Percentiles rank a stretch among this genome's conserved stretches.
Evolutionary conservation across 2,329 filamentous ascomycete species (phyloP).

Genomic region (Colletotrichum zoysiae): DNA sequence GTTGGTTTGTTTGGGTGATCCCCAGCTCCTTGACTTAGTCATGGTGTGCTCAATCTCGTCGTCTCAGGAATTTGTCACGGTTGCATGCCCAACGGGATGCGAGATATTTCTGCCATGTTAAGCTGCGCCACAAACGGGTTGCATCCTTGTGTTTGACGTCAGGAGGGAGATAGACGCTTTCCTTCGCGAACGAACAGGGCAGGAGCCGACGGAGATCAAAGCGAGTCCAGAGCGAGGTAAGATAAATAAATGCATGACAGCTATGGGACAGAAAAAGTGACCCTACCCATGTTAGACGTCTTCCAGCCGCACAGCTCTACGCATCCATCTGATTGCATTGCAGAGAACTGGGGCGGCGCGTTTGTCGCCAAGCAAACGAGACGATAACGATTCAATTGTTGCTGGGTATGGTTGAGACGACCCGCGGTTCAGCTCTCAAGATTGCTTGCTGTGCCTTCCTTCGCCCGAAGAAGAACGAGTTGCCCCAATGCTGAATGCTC

Average conservation of each 20-base stretch:
- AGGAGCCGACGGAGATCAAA: background rate
- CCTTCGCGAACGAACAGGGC: background rate
- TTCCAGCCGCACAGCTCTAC: no score
- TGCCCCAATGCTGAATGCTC: background rate
- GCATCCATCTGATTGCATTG: background rate
- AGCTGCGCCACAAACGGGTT: background rate
- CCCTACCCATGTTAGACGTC: background rate
- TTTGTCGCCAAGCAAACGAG: background rate
- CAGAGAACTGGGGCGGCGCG: background rate
- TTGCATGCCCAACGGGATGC: background rate
- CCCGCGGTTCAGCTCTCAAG: constrained; percentile 2
- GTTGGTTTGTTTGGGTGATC: constrained; percentile 28
- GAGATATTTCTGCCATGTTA: background rate
- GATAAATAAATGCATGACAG: background rate
- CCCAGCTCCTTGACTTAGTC: constrained; percentile 9
- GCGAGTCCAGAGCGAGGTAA: background rate
- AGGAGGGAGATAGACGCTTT: background rate
- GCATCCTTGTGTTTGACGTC: constrained; percentile 9
- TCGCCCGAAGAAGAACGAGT: constrained; percentile 14
- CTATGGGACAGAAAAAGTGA: background rate
- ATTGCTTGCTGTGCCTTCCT: constrained; percentile 14
- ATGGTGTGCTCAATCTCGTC: constrained; percentile 5
- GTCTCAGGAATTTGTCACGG: constrained; percentile 37
- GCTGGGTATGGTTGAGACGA: background rate
- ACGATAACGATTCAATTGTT: background rate